phyloP scores from a whole-genome alignment of 495 filamentous ascomycete species.

The Sphaerosporella brunnea region DNA sequence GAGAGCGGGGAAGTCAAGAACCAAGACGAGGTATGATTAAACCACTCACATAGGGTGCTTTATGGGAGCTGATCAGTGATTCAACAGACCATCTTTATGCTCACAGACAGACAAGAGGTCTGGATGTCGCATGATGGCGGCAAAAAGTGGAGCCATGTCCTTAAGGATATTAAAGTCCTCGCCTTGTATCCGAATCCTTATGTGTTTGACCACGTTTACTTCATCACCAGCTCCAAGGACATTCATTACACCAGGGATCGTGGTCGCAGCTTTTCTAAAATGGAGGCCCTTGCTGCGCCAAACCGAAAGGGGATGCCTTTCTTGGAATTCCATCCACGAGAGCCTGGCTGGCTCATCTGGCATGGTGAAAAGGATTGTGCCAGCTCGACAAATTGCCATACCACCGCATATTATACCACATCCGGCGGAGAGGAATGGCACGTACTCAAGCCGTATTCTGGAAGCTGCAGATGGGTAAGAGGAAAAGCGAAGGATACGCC shows the following conservation, averaged over 20 bases:
- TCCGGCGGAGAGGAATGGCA: slow-evolving; percentile 50
- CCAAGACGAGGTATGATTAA: slow-evolving; percentile 45
- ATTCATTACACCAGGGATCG: slow-evolving; percentile 66
- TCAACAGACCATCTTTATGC: slow-evolving; percentile 53
- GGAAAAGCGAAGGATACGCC: slow-evolving; percentile 42
- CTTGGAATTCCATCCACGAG: slow-evolving; percentile 56
- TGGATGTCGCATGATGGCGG: slow-evolving; percentile 68
- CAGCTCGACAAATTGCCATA: slow-evolving; percentile 40
- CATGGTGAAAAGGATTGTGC: slow-evolving; percentile 43
- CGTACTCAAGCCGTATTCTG: slow-evolving; percentile 44
- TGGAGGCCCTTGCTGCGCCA: slow-evolving; percentile 38
- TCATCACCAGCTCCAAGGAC: slow-evolving; percentile 49
- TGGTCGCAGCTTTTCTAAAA: slow-evolving; percentile 46
- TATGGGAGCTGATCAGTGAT: background rate
- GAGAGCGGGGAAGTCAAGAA: slow-evolving; percentile 37
- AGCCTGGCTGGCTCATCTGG: slow-evolving; percentile 82
- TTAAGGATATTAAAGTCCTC: slow-evolving; percentile 43
- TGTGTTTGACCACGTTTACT: slow-evolving; percentile 66
- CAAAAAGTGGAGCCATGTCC: slow-evolving; percentile 53
- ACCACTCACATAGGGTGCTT: no score
- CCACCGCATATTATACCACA: slow-evolving; percentile 47
- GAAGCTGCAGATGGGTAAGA: slow-evolving; percentile 65
- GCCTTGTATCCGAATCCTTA: slow-evolving; percentile 57
- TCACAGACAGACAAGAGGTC: slow-evolving; percentile 44
- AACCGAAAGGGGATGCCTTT: slow-evolving; percentile 25